Percentiles rank a stretch among this genome's conserved stretches.
Conservation (phyloP, 129 eudicot species). For the Tagetes erecta region DNA sequence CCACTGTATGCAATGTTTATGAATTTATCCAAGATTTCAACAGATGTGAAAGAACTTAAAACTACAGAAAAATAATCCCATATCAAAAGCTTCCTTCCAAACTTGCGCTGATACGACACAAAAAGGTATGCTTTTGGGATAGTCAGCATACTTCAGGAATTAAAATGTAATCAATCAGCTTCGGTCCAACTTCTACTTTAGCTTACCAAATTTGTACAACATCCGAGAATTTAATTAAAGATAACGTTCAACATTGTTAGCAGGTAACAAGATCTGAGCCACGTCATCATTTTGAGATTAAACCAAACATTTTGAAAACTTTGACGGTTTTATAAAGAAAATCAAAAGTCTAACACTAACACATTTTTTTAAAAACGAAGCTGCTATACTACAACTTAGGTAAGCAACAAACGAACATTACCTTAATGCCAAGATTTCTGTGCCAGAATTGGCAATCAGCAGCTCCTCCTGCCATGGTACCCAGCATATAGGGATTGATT, state of each 20-base stretch:
- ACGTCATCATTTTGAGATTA: neutral
- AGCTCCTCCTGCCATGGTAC: slow-evolving; percentile 99
- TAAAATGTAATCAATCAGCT: neutral
- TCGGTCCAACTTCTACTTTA: neutral
- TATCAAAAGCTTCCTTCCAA: neutral
- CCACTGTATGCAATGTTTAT: neutral
- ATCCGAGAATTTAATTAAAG: neutral
- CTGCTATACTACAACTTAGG: slow-evolving; percentile 1
- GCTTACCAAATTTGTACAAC: neutral
- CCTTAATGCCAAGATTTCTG: slow-evolving; percentile 97
- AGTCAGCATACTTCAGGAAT: neutral
- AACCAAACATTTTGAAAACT: neutral
- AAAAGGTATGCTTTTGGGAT: neutral
- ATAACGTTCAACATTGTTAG: neutral
- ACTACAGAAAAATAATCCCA: neutral
- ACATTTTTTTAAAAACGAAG: neutral
- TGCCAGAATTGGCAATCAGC: slow-evolving; percentile 99
- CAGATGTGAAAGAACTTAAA: neutral
- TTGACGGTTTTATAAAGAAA: neutral
- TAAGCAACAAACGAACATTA: slow-evolving; percentile 27
- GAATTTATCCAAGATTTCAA: neutral
- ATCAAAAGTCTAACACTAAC: neutral
- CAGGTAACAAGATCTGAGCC: neutral
- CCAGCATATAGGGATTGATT: slow-evolving; percentile 96
- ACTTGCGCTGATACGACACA: neutral